A percentile compares a stretch with the other conserved stretches of the same genome.
Conservation (phyloP, 2,329 filamentous ascomycete species). For the Chrysoporthe cubensis region DNA sequence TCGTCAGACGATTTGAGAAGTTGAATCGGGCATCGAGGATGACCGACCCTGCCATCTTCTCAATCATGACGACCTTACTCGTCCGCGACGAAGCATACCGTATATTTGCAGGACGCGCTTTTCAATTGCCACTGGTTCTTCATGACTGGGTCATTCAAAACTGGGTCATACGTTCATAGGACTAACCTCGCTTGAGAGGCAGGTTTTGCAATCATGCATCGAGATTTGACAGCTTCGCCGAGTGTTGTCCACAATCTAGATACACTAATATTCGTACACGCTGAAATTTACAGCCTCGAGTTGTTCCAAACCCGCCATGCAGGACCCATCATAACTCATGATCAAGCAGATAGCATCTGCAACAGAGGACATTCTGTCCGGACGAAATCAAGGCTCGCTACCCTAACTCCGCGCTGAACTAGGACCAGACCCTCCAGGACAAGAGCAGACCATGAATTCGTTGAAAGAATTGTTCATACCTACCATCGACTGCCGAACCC, state of each 20-base stretch:
- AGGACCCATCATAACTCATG: conserved; percentile 33
- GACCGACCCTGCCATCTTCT: no score
- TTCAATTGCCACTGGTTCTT: no score
- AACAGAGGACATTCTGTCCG: conserved; percentile 29
- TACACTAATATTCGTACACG: conserved; percentile 23
- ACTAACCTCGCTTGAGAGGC: neutral
- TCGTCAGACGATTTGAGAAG: neutral
- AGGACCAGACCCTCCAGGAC: conserved; percentile 35
- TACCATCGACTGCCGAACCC: conserved; percentile 44
- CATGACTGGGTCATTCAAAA: no score
- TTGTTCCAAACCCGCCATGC: conserved; percentile 6
- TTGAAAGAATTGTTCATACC: conserved; percentile 46
- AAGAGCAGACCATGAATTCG: conserved; percentile 45
- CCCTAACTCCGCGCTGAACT: conserved; percentile 57
- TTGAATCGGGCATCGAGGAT: neutral
- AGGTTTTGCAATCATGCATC: neutral
- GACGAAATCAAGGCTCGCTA: conserved; percentile 36
- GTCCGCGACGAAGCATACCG: neutral
- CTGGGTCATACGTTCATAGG: neutral
- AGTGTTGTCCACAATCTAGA: conserved; percentile 1
- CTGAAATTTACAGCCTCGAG: conserved; percentile 19
- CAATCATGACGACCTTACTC: neutral
- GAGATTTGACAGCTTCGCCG: conserved; percentile 8
- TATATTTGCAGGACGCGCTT: neutral
- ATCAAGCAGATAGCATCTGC: conserved; percentile 38